Evolutionary conservation across 345 rosid species (phyloP).

Genomic region (Litchi chinensis): DNA sequence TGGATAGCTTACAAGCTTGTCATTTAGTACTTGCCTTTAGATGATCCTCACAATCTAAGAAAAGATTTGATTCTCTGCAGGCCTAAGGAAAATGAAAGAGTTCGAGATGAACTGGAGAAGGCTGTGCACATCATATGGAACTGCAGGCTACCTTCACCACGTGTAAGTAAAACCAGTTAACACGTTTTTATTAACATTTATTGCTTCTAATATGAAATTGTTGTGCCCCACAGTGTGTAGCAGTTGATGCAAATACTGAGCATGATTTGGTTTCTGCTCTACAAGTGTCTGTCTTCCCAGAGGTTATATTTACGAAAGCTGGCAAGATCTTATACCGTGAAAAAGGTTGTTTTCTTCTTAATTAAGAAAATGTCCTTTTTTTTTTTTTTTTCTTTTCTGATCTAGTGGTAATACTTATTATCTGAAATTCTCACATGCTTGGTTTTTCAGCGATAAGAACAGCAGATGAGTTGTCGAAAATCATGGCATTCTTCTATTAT

Average conservation of each 20-base stretch:
- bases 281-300: conserved; percentile 66
- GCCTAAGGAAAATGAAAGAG: conserved; percentile 71
- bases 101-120: conserved; percentile 65
- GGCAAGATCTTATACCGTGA: conserved; percentile 87
- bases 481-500: conserved; percentile 88
- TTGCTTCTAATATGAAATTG: conserved; percentile 19
- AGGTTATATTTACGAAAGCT: conserved; percentile 79
- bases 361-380: neutral
- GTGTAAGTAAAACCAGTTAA: conserved; percentile 48
- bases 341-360: conserved; percentile 50
- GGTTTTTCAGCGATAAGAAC: conserved; percentile 54
- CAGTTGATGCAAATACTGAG: conserved; percentile 80
- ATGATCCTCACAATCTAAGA: neutral
- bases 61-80: conserved; percentile 36
- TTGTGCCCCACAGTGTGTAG: conserved; percentile 62
- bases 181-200: neutral
- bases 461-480: conserved; percentile 78
- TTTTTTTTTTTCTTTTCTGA: neutral
- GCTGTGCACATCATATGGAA: conserved; percentile 94
- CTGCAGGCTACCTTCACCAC: conserved; percentile 87
- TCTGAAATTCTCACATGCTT: conserved; percentile 6
- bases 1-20: neutral
- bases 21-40: neutral
- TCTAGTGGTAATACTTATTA: neutral
- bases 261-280: conserved; percentile 71